Base-by-base conservation (phyloP, 441 rosid species). In the Adansonia gregorii region DNA sequence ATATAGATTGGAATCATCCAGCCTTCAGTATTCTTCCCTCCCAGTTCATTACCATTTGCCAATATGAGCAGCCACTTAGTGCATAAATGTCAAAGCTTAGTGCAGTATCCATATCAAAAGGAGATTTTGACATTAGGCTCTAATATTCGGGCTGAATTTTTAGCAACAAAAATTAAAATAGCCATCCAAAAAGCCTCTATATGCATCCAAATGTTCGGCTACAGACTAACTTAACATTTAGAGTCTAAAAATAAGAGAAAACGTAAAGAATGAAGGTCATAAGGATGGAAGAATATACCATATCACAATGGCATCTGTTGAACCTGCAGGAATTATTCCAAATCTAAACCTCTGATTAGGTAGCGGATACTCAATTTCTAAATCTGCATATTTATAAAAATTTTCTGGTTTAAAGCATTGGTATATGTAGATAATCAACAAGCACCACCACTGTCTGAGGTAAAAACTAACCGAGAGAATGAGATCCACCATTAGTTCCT, bases 251-350 rank as follows among this genome's bases (percentile, higher is more conserved):
- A 65, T 41, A 15, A 35, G 31, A 60, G 65, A 72, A 64, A 67
- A 12, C 60, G 24, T 67, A 61, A 60, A 12, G 67, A 20, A 60
- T 22, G 67, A 59, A 22, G 5, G 58, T 46, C 68, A 60, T 8
- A 20, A 22, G 83, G 51, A 41, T 66, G 70, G 24, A 66, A 41
- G 70, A 72, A 79, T 67, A 35, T 86, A 95, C 98, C 98, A 92
- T 77, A 95, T 90, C 63, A 85, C 98, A 78, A 92, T 89, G 45
- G 98, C 96, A 79, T 95, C 96, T 49, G 98, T 95, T 83, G 98
- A 95, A 72, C 98, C 98, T 75, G 98, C 91, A 24, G 97, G 98
- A 78, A 92, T 92, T 84, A 95, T 85, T 79, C 98, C 98, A 58
- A 95, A 88, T 83, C 96, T 87, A 69, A 92, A 87, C 73, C 77